Percentiles rank a stretch among this genome's conserved stretches.
Evolutionary conservation across 768 basidiomycete species (phyloP).

Genomic region (Trametes sanguinea): DNA sequence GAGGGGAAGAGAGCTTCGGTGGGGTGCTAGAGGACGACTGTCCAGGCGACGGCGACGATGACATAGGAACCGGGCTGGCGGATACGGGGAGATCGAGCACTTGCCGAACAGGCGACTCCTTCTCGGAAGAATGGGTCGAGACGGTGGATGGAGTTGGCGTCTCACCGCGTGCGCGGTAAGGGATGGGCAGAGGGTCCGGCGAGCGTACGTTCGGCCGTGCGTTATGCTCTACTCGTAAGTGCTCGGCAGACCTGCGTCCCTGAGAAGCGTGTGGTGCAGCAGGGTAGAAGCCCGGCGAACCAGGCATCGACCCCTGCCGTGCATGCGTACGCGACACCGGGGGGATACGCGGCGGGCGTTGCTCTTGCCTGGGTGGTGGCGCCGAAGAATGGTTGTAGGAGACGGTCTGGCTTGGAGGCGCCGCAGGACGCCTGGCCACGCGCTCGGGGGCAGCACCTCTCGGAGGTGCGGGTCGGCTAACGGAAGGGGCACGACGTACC

Average conservation of each 20-base stretch:
- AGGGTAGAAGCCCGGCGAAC: constrained; percentile 9
- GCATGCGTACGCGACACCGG: constrained; percentile 18
- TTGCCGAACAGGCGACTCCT: constrained; percentile 16
- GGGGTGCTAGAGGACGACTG: constrained; percentile 13
- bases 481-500: constrained; percentile 18
- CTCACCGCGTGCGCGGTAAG: constrained; percentile 38
- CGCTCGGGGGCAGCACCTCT: constrained; percentile 19
- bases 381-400: constrained; percentile 16
- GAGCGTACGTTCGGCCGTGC: constrained; percentile 35
- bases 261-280: constrained; percentile 3
- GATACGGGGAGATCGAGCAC: constrained; percentile 18
- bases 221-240: constrained; percentile 12
- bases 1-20: constrained; percentile 16
- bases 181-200: constrained; percentile 48
- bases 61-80: constrained; percentile 3
- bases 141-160: constrained; percentile 19
- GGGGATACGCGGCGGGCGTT: constrained; percentile 16
- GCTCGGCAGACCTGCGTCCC: constrained; percentile 17
- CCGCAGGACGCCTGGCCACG: constrained; percentile 19
- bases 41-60: constrained; percentile 10
- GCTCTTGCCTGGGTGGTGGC: constrained; percentile 9
- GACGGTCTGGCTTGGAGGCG: constrained; percentile 19
- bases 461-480: constrained; percentile 6
- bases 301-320: constrained; percentile 16
- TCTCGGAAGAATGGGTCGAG: constrained; percentile 23